Base-by-base conservation (phyloP, 257 asterid species). In the Ilex asprella region DNA sequence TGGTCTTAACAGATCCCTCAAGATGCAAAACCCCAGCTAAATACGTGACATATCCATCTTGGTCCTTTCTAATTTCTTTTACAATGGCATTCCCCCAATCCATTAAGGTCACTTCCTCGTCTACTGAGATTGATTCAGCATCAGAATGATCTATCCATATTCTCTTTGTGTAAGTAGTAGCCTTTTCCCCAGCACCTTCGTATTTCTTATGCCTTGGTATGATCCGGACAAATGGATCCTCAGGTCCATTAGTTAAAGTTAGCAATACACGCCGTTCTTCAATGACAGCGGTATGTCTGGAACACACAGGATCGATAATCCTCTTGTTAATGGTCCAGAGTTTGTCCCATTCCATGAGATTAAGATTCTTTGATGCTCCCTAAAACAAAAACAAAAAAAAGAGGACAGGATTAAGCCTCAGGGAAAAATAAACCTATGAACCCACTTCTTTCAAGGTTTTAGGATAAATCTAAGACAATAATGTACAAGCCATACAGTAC, bases 301-400 rank as follows among this genome's bases (percentile, higher is more conserved):
- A 97, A 72, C 97, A 89, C 16, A 92, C 91, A 16, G 95, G 98
- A 75, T 92, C 98, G 39, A 92, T 86, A 54, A 86, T 83, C 83
- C 85, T 92, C 81, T 92, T 92, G 64, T 92, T 92, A 56, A 87
- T 86, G 30, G 99, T 92, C 99, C 99, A 92, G 47, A 92, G 88
- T 75, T 92, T 92, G 76, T 89, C 97, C 99, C 99, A 92, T 65
- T 92, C 99, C 99, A 89, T 86, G 49, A 89, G 96, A 82, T 92
- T 92, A 73, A 92, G 89, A 75, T 92, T 89, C 84, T 89, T 92
- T n/a, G 99, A 92, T 61, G 99, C 97, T 75, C 99, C 99, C 99
- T 92, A 58, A 59, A 65, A 60, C 16, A 64, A 62, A 61, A 21
- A 21, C 0, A 21, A 21, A 21, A 66, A 11, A 15, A 49, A 62